Evolutionary conservation across 2,329 filamentous ascomycete species (phyloP).

Genomic region (Harringtonia aguacate): DNA sequence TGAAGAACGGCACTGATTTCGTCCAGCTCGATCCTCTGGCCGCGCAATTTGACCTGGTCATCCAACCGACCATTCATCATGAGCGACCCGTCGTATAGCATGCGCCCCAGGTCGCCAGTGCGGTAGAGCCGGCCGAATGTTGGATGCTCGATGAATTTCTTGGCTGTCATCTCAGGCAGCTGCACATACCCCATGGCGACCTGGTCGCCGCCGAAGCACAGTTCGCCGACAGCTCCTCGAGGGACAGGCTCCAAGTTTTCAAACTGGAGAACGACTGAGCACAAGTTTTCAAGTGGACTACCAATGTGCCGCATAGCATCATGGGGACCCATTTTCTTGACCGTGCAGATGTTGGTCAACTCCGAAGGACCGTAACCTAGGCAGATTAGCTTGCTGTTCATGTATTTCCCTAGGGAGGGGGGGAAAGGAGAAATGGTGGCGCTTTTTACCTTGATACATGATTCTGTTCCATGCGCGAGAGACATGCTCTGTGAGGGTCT

Average conservation of each 20-base stretch:
- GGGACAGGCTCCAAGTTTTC: conserved; percentile 45
- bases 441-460: conserved; percentile 51
- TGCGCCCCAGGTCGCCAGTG: conserved; percentile 70
- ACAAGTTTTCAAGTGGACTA: conserved; percentile 62
- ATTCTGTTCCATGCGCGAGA: conserved; percentile 57
- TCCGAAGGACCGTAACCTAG: conserved; percentile 80
- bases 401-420: not conserved
- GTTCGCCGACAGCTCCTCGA: conserved; percentile 64
- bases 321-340: conserved; percentile 47
- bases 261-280: conserved; percentile 50
- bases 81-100: conserved; percentile 67
- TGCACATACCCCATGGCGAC: conserved; percentile 67
- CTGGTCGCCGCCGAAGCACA: conserved; percentile 81
- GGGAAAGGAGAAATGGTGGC: not conserved
- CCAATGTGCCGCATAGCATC: conserved; percentile 71
- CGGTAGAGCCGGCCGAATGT: conserved; percentile 65
- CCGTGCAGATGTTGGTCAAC: conserved; percentile 78
- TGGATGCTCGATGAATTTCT: conserved; percentile 61
- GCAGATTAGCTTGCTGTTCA: too few species aligned
- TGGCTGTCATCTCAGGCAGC: conserved; percentile 46
- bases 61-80: conserved; percentile 64
- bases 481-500: conserved; percentile 65
- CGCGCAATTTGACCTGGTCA: conserved; percentile 72
- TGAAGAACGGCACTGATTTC: conserved; percentile 61
- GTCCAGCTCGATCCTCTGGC: conserved; percentile 67